Base-by-base conservation (phyloP, 2,329 filamentous ascomycete species). In the Claviceps sp. region DNA sequence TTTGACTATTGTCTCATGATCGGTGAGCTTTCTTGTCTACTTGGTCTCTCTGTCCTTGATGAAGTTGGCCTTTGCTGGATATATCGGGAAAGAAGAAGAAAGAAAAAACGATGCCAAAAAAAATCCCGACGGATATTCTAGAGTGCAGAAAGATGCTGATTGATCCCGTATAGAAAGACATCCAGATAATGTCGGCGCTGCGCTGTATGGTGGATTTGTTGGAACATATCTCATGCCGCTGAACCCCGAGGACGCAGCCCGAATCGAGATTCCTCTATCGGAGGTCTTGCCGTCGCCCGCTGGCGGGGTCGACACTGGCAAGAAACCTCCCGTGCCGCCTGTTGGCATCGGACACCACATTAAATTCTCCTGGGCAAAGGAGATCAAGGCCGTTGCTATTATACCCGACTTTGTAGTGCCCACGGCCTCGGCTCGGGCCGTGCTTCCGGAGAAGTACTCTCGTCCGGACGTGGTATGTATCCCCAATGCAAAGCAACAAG, bases 1-100 rank as follows among this genome's bases (percentile, higher is more conserved):
- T 84, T 98, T 61, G 93, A 98, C 70, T 98, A 89, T 67, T 95
- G 89, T 65, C 75, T 98, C 59, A 98, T 98, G 93, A 95, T 96
- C 68, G 87, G 84, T 85, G 67, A 58, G 72, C 65, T 20, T 22
- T 8, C 7, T 16, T 8, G 30, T 24, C 20, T 46, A 30, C 43
- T n/a, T 18, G 8, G 30, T 9, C 24, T 34, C 16, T 18, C 22
- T 46, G 22, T 45, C 14, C 22, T 26, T 37, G 5, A 37, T 22
- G 20, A 13, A 22, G 18, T 22, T 5, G 41, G 30, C 30, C 8
- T 30, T 30, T 30, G 30, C 30, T 4, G 30, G 30, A 30, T 30
- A 14, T 13, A 22, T 1, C 18, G 5, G 41, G 13, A 5, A 42
- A 11, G 6, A 5, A 24, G 9, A 24, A 22, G 9, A 20, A 8